These are phyloP conservation scores for Crithidia sp. DNA, from an alignment of 208 protist species.

Conservation along the genomic window DNA sequence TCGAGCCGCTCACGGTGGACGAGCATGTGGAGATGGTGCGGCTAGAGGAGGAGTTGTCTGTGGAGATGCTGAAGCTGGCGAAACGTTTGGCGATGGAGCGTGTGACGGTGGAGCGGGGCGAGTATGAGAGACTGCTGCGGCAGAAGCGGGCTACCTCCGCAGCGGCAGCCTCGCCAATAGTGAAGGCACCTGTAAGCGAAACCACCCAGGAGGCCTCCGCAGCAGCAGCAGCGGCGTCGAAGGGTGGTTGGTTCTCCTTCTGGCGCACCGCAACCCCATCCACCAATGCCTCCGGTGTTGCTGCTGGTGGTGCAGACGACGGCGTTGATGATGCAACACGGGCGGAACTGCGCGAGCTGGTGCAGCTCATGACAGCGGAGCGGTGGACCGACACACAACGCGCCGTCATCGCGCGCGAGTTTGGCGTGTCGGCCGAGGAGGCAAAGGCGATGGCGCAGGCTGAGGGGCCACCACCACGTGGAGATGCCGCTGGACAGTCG, in stretches of 20 bases:
- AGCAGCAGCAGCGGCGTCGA: slow-evolving; percentile 1
- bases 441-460: slow-evolving; percentile 32
- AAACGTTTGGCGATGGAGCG: slow-evolving; percentile 50
- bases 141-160: slow-evolving; percentile 13
- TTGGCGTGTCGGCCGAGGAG: slow-evolving; percentile 62
- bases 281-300: background rate
- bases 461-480: background rate
- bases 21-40: slow-evolving; percentile 35
- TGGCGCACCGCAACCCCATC: slow-evolving; percentile 18
- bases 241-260: slow-evolving; percentile 27
- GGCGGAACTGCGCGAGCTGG: slow-evolving; percentile 55
- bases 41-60: slow-evolving; percentile 65
- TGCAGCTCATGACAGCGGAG: slow-evolving; percentile 61
- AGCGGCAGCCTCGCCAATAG: background rate
- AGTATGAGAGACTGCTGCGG: slow-evolving; percentile 40
- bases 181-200: background rate
- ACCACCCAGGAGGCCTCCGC: background rate
- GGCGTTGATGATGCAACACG: slow-evolving; percentile 36
- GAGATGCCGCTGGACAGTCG: background rate
- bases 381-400: slow-evolving; percentile 69
- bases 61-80: slow-evolving; percentile 62
- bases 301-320: slow-evolving; percentile 11
- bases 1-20: slow-evolving; percentile 40
- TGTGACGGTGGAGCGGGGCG: slow-evolving; percentile 32
- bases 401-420: slow-evolving; percentile 65